Evolutionary conservation across 176 grass and related monocot genomes (phyloP).

Genomic region (Avena eriantha): DNA sequence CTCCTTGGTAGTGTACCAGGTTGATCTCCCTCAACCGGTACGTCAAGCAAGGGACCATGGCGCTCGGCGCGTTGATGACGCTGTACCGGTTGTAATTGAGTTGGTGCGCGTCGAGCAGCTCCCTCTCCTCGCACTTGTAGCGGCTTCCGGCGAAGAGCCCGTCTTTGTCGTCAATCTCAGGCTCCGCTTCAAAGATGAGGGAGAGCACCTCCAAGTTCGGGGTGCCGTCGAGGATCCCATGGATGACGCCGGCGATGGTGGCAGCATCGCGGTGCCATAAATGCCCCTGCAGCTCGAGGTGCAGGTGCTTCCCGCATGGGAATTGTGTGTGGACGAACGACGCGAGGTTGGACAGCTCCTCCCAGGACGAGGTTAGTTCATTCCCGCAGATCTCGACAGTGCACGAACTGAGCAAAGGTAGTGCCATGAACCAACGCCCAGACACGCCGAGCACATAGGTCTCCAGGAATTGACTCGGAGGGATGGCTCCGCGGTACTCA

Average conservation of each 20-base stretch:
- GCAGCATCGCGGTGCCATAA: neutral
- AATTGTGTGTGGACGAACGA: neutral
- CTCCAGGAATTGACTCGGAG: neutral
- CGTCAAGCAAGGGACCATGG: neutral
- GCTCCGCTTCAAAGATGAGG: neutral
- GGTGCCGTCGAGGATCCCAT: neutral
- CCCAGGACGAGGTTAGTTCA: neutral
- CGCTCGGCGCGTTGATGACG: neutral
- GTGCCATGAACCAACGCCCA: neutral
- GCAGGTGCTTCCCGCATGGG: neutral
- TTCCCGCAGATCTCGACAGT: neutral
- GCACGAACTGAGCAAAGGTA: neutral
- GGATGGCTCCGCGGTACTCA: conserved; percentile 17
- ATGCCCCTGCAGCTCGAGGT: conserved; percentile 23
- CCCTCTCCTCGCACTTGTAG: neutral
- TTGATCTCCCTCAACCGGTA: neutral
- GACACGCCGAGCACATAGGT: neutral
- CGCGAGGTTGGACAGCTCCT: neutral
- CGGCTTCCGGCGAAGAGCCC: neutral
- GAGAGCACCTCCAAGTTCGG: neutral
- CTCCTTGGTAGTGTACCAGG: conserved; percentile 10
- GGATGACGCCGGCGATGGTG: neutral
- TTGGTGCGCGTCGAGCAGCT: neutral
- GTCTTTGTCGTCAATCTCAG: no score
- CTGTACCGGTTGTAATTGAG: neutral